Conservation (phyloP, 345 rosid species). For the Eucalyptus tenuipes region DNA sequence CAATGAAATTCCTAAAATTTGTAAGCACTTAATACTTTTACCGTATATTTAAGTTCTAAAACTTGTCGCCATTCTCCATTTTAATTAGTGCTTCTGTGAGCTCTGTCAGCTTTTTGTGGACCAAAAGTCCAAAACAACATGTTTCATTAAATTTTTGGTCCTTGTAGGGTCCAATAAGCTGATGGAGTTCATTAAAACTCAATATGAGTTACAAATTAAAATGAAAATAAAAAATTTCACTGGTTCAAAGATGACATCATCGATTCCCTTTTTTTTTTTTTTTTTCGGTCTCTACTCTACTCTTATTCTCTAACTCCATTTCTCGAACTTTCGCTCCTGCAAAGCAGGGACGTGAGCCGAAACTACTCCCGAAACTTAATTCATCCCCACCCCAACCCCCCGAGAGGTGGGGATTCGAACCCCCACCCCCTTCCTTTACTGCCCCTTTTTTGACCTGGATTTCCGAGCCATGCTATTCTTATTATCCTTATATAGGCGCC, state of each 20-base stretch:
- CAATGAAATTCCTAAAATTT: background rate
- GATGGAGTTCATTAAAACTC: background rate
- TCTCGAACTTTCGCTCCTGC: too few species aligned
- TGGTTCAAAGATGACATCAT: background rate
- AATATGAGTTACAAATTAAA: too few species aligned
- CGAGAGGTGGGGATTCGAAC: too few species aligned
- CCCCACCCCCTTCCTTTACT: background rate
- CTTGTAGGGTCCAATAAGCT: background rate
- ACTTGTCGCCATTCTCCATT: background rate
- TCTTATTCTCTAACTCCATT: too few species aligned
- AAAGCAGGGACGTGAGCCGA: too few species aligned
- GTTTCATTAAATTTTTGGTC: background rate
- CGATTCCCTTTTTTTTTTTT: background rate
- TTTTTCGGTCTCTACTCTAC: too few species aligned
- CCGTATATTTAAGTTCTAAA: background rate
- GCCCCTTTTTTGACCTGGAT: background rate
- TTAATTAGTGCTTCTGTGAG: background rate
- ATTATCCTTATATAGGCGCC: background rate
- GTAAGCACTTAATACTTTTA: background rate
- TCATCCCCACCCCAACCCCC: too few species aligned
- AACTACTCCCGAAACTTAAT: too few species aligned
- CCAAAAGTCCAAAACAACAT: background rate
- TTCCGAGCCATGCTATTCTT: background rate
- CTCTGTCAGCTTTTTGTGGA: background rate
- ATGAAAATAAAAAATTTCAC: too few species aligned